A percentile compares a stretch with the other conserved stretches of the same genome.
Conservation (phyloP, 1,284 basidiomycete species). For the Ganoderma multipileum region DNA sequence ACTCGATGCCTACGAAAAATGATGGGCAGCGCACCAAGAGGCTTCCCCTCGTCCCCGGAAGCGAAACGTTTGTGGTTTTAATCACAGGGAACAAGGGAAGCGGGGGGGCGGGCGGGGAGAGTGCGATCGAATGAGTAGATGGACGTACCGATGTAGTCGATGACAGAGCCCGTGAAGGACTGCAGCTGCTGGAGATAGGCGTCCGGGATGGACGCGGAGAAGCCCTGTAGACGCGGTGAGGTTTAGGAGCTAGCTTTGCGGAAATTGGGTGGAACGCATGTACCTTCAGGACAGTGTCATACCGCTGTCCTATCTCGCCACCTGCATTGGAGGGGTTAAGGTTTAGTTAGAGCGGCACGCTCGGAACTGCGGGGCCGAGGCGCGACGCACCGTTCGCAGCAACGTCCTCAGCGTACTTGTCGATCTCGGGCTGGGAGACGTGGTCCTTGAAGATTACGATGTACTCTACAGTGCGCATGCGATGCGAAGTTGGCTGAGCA, state of each 20-base stretch:
- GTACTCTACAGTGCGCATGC: conserved; percentile 45
- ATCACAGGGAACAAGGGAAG: background rate
- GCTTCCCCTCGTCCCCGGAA: background rate
- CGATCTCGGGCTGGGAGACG: conserved; percentile 50
- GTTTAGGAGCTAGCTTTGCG: background rate
- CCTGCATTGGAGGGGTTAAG: conserved; percentile 40
- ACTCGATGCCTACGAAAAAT: background rate
- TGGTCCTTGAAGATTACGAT: conserved; percentile 66
- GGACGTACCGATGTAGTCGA: conserved; percentile 62
- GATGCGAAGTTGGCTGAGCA: conserved; percentile 4
- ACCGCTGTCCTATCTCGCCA: conserved; percentile 50
- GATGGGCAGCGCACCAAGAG: background rate
- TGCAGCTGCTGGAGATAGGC: conserved; percentile 46
- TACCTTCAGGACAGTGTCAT: conserved; percentile 46
- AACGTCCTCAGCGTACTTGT: conserved; percentile 51
- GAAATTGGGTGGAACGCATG: background rate
- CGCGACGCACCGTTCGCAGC: conserved; percentile 44
- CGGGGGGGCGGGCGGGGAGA: background rate
- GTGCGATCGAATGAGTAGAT: background rate
- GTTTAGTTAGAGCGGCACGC: background rate
- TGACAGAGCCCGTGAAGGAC: conserved; percentile 45
- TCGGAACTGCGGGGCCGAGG: background rate
- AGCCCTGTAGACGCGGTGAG: conserved; percentile 49
- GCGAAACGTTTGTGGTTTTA: background rate
- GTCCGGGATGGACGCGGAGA: conserved; percentile 57